Evolutionary conservation across 2,329 filamentous ascomycete genomes (phyloP).

Genomic region (Didymella pinodella): DNA sequence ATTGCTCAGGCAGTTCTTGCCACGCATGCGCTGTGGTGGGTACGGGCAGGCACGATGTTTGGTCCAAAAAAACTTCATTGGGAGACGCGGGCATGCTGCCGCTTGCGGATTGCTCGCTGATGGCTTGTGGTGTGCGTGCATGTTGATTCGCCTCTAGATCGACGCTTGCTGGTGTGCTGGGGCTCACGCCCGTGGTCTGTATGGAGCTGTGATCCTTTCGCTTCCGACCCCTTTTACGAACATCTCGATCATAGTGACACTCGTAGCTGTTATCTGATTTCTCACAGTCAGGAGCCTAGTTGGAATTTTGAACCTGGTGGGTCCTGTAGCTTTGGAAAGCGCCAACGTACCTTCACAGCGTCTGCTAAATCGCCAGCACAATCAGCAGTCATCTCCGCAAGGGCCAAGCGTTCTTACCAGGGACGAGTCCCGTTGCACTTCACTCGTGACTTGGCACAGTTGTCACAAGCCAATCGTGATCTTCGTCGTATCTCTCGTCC

Average conservation of each 20-base stretch:
- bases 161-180: neutral
- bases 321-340: neutral
- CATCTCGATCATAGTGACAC: slow-evolving; percentile 5
- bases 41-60: neutral
- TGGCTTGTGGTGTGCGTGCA: neutral
- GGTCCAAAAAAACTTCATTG: neutral
- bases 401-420: neutral
- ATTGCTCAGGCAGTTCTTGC: neutral
- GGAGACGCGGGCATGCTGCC: neutral
- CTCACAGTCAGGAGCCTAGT: neutral
- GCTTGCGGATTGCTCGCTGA: neutral
- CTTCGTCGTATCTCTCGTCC: slow-evolving; percentile 9
- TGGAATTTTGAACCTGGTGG: neutral
- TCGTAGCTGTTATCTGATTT: slow-evolving; percentile 1
- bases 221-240: slow-evolving; percentile 9
- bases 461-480: slow-evolving; percentile 8
- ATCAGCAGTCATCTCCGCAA: neutral
- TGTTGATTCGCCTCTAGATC: neutral
- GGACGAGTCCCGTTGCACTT: slow-evolving; percentile 5
- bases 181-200: neutral
- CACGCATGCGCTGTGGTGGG: neutral
- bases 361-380: neutral
- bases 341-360: slow-evolving; percentile 6
- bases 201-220: neutral
- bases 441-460: slow-evolving; percentile 6